These are phyloP conservation scores for Tolypocladium paradoxum DNA, from an alignment of 2,329 filamentous ascomycete genomes.

Conservation along the genomic window DNA sequence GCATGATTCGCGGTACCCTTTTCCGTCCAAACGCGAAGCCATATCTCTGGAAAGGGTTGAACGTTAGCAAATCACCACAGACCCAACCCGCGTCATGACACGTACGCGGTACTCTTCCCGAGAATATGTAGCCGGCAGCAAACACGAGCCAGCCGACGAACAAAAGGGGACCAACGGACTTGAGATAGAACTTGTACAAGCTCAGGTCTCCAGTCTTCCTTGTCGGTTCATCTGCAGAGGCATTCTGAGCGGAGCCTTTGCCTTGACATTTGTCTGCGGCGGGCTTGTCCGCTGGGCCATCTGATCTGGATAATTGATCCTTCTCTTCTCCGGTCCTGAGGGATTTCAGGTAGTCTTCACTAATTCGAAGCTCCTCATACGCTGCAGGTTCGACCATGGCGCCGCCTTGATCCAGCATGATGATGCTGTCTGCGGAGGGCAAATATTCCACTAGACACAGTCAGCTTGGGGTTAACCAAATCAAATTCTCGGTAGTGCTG, in stretches of 20 bases:
- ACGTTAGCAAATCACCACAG: not conserved
- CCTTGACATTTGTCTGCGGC: not conserved
- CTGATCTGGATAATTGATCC: too few relatives aligned
- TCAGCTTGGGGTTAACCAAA: not conserved
- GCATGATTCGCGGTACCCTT: not conserved
- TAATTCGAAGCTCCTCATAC: not conserved
- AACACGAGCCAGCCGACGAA: conserved; percentile 1
- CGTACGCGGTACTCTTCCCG: not conserved
- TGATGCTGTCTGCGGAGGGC: not conserved
- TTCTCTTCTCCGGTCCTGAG: too few relatives aligned
- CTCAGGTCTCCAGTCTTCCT: conserved; percentile 1
- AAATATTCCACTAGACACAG: not conserved
- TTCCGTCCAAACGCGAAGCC: conserved; percentile 2
- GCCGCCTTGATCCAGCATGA: not conserved
- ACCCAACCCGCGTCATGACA: not conserved
- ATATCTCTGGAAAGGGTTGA: not conserved
- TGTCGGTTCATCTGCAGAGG: not conserved
- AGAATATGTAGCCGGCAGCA: not conserved
- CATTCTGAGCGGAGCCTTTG: not conserved
- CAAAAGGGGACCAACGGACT: not conserved
- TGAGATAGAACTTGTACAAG: conserved; percentile 2
- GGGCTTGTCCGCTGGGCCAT: too few relatives aligned
- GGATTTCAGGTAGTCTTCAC: too few relatives aligned
- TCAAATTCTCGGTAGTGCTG: not conserved
- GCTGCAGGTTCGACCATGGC: not conserved